phyloP scores from a whole-genome alignment of 2,329 filamentous ascomycete species.

The Kalaharituber pfeilii region DNA sequence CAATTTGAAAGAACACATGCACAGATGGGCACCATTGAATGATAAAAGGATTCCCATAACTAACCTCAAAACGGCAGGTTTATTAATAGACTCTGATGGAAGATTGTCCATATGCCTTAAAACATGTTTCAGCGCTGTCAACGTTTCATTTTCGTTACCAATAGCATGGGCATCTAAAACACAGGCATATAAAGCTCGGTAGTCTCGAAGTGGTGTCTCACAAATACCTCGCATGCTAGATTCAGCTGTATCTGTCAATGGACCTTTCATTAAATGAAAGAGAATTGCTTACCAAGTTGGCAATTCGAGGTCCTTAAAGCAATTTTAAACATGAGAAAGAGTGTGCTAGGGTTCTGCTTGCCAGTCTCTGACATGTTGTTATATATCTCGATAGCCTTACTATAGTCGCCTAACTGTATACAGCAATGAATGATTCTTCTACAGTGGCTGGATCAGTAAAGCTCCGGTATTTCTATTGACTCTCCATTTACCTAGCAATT shows the following conservation, averaged over 20 bases:
- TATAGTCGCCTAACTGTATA: constrained; percentile 40
- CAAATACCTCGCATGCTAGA: constrained; percentile 47
- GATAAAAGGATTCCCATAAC: not conserved
- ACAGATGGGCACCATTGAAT: not conserved
- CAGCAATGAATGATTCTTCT: constrained; percentile 61
- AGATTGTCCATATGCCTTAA: constrained; percentile 38
- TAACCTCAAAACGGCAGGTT: constrained; percentile 40
- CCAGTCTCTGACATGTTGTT: constrained; percentile 40
- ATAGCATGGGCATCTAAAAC: constrained; percentile 55
- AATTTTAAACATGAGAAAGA: constrained; percentile 59
- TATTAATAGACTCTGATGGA: constrained; percentile 35
- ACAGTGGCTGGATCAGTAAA: constrained; percentile 11
- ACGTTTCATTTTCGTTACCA: constrained; percentile 43
- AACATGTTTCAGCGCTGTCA: constrained; percentile 42
- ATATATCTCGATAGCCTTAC: constrained; percentile 39
- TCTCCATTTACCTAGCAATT: constrained; percentile 40
- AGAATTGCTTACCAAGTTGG: constrained; percentile 31
- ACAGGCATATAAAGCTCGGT: constrained; percentile 60
- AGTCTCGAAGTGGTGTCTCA: constrained; percentile 35
- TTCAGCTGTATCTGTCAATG: constrained; percentile 32
- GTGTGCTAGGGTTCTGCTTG: constrained; percentile 46
- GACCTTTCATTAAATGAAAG: not conserved
- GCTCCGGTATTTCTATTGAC: not conserved
- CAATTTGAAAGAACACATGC: not conserved
- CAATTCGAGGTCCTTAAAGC: constrained; percentile 43